Evolutionary conservation across 257 asterid species (phyloP), one percentile per base, ranked within the genome.

Genomic region (Asclepias syriaca): DNA sequence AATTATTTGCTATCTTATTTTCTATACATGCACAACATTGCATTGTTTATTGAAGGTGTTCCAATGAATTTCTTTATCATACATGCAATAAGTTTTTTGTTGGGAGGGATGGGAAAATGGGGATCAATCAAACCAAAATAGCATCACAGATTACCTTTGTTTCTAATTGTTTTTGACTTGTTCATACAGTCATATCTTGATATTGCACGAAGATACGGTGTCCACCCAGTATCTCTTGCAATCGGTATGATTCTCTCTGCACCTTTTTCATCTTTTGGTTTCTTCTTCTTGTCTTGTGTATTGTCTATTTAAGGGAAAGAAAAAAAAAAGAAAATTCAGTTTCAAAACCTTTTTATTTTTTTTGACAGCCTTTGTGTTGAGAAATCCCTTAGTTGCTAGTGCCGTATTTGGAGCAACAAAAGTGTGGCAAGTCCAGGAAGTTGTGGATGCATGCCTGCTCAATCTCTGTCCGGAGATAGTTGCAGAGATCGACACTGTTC

Each of bases 221-320:
- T 93, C 70, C 94, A 84, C 73, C 98, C 97, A 13, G 90, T 91
- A 77, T 87, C 96, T 69, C 85, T 93, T 51, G 90, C 97, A 61
- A 83, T 91, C 82, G 97, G 96, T 93, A 83, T 68, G 55, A 61
- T 11, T 5, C 46, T 6, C 11, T 43, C 12, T 34, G 40, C 29
- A 1, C 14, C 45, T 45, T 34, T 9, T 45, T 8, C n/a, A 29
- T 18, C 13, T 32, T 50, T 54, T 54, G 29, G 29, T 37, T 66
- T 21, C 15, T 66, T 45, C 40, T 10, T 45, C 8, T 39, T 16
- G 5, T 16, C 24, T 9, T 54, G 9, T 54, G 9, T 72, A 43
- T 15, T 14, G 21, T 43, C 48, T 43, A 43, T 43, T 43, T 29
- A 29, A 40, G 9, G 1, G 6, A 40, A 40, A 40, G 6, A 40